Base-by-base conservation (phyloP, 2,329 filamentous ascomycete species). In the Aspergillus thermomutatus region DNA sequence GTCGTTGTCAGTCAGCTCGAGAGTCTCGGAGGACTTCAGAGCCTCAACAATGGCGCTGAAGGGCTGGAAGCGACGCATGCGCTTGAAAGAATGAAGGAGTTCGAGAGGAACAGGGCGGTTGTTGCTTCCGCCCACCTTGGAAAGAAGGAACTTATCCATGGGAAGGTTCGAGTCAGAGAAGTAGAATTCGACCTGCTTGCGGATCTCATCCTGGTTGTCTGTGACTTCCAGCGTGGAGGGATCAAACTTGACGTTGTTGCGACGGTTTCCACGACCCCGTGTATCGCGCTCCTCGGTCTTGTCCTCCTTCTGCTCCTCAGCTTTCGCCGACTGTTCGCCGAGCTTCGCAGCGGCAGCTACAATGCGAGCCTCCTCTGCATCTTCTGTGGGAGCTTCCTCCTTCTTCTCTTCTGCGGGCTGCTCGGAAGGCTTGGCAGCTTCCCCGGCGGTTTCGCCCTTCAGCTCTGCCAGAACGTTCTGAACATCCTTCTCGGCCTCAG, bases 131-230 rank as follows among this genome's bases (percentile, higher is more conserved):
- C 87, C 88, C 54, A 91, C 89, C 68, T 87, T 82, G 61, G 86
- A 82, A 80, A 92, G 90, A 65, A 99, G 83, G 79, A 91, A 96
- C 73, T 91, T 89, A 77, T 99, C 95, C 68, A 86, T 87, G 52
- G 89, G 88, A 40, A 99, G 85, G 77, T 97, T 97, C 69, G 88
- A 90, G 74, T 95, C 90, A 68, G 90, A 90, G 77, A 97, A 96
- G 82, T 97, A 97, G 76, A 96, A 97, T 73, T 97, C 92, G 66
- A 96, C 90, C 89, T 95, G 92, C 70, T 88, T 88, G 72, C 91
- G 88, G 68, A 97, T 96, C 75, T 89, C 84, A 25, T 81, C 82
- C 1, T 89, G 89, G 73, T 97, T 90, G 66, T 89, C 86, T 25
- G 87, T 88, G 70, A 91, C 87, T 53, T 86, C 79, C 62, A 85